These are phyloP conservation scores for Asterella californica DNA, from an alignment of 225 moss, liverwort and hornwort species.

Conservation along the genomic window DNA sequence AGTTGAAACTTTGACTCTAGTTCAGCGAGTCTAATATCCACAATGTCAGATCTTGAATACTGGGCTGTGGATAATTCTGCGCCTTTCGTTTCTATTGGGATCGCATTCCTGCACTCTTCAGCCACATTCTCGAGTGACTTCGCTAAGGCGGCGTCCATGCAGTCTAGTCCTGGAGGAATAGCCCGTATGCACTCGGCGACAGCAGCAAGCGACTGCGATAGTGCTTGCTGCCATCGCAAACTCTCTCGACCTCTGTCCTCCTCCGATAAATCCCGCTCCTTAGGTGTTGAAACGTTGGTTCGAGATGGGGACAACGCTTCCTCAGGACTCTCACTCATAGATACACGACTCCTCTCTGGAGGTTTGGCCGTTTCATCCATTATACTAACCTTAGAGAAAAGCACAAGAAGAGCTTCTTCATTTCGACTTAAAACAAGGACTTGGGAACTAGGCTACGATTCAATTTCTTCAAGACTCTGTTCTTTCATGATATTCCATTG, in stretches of 20 bases:
- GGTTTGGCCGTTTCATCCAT: background rate
- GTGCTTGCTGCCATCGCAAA: conserved; percentile 17
- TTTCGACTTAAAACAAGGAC: too few relatives aligned
- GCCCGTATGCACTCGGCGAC: conserved; percentile 17
- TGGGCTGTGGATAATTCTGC: background rate
- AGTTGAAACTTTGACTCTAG: conserved; percentile 18
- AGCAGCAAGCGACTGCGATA: conserved; percentile 1
- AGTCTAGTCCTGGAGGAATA: conserved; percentile 14
- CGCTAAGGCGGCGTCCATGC: conserved; percentile 8
- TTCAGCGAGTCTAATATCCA: conserved; percentile 6
- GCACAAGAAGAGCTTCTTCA: background rate
- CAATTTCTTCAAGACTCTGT: too few relatives aligned
- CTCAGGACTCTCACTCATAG: background rate
- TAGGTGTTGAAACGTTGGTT: background rate
- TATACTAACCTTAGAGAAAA: background rate
- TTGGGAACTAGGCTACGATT: too few relatives aligned
- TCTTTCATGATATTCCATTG: too few relatives aligned
- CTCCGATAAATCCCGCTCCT: background rate
- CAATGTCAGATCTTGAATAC: background rate
- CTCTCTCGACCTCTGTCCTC: conserved; percentile 1
- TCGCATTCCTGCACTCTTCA: conserved; percentile 15
- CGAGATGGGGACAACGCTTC: background rate
- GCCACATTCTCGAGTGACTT: conserved; percentile 12
- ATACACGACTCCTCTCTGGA: background rate
- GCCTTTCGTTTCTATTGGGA: background rate